phyloP scores from a whole-genome alignment of 768 basidiomycete genomes.

The Plicaturopsis crispa region DNA sequence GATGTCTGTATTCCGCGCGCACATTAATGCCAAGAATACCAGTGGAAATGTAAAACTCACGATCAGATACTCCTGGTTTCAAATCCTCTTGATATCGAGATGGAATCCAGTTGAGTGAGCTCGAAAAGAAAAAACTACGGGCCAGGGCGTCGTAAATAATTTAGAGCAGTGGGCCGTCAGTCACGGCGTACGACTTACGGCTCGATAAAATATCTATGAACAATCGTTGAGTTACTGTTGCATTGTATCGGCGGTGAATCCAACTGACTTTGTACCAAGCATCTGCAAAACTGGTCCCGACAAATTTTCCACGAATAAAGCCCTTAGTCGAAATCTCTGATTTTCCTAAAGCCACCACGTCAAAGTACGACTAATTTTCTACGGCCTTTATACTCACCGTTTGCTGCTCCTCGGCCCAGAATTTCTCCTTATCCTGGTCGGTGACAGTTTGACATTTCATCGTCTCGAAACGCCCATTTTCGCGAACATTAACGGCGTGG shows the following conservation, averaged over 20 bases:
- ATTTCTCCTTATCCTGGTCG: slow-evolving; percentile 15
- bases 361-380: neutral
- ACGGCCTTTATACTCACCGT: slow-evolving; percentile 22
- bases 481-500: slow-evolving; percentile 30
- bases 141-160: neutral
- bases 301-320: slow-evolving; percentile 41
- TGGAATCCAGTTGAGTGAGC: slow-evolving; percentile 63
- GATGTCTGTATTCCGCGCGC: slow-evolving; percentile 30
- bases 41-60: slow-evolving; percentile 23
- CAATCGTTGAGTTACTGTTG: neutral
- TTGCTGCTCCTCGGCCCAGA: slow-evolving; percentile 27
- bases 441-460: slow-evolving; percentile 6
- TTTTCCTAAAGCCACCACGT: neutral
- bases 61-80: slow-evolving; percentile 34
- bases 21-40: neutral
- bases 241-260: neutral
- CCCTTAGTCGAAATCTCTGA: neutral
- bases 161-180: no score
- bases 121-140: slow-evolving; percentile 40
- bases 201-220: slow-evolving; percentile 41
- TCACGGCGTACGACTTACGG: no score
- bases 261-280: slow-evolving; percentile 43
- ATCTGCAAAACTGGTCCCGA: slow-evolving; percentile 45
- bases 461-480: slow-evolving; percentile 15
- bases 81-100: slow-evolving; percentile 53